These are phyloP conservation scores for Basidiobolus meristosporus DNA, from an alignment of 371 early-diverging fungal genomes.

Conservation along the genomic window DNA sequence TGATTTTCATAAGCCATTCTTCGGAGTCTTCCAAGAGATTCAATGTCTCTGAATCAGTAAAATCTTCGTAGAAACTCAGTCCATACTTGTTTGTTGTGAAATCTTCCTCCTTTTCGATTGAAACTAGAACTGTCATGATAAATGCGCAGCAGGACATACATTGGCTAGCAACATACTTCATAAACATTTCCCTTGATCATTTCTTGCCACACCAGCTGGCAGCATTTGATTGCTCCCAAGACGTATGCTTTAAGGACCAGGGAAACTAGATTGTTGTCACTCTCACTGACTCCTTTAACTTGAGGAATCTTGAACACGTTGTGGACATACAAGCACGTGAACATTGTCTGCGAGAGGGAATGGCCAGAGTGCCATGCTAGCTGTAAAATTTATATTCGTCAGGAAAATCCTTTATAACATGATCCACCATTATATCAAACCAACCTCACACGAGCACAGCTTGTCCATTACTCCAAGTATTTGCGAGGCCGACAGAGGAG, in stretches of 20 bases:
- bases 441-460: too few relatives aligned
- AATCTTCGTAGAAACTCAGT: constrained; percentile 26
- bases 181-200: constrained; percentile 38
- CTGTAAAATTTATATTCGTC: constrained; percentile 8
- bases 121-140: too few relatives aligned
- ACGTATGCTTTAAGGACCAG: constrained; percentile 26
- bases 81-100: constrained; percentile 44
- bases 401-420: constrained; percentile 24
- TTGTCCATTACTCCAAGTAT: constrained; percentile 44
- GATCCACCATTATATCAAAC: too few relatives aligned
- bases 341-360: constrained; percentile 47
- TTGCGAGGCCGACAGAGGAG: constrained; percentile 15
- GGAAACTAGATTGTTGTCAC: constrained; percentile 9
- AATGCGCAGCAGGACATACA: too few relatives aligned
- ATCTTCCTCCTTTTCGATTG: constrained; percentile 65
- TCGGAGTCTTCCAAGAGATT: constrained; percentile 24
- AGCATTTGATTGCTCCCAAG: constrained; percentile 25
- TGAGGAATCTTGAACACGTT: constrained; percentile 14
- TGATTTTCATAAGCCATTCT: constrained; percentile 11
- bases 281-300: neutral
- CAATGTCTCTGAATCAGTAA: constrained; percentile 16
- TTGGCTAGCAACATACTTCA: too few relatives aligned
- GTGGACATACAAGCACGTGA: constrained; percentile 45
- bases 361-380: constrained; percentile 59
- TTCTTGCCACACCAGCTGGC: constrained; percentile 30